These are phyloP conservation scores for Xylaria sp. DNA, from an alignment of 2,329 filamentous ascomycete genomes.

Conservation along the genomic window DNA sequence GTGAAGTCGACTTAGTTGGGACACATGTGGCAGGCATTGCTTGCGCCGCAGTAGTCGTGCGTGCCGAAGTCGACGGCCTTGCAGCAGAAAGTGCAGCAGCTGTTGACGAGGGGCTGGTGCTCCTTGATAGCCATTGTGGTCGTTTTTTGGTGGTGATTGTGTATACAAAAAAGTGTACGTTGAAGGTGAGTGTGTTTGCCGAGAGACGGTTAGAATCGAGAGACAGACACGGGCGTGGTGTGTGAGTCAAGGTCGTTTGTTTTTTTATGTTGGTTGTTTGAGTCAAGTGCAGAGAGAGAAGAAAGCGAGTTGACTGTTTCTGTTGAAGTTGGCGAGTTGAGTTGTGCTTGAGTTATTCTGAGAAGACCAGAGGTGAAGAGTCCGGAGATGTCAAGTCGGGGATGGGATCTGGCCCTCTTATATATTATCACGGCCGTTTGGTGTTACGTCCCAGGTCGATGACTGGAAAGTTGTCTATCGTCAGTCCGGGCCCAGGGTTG, in stretches of 20 bases:
- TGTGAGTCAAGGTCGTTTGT: constrained; percentile 28
- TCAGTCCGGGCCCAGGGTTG: constrained; percentile 10
- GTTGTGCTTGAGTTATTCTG: too few species aligned
- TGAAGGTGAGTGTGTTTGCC: constrained; percentile 1
- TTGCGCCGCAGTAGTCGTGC: constrained; percentile 44
- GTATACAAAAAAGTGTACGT: background rate
- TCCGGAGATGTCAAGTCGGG: background rate
- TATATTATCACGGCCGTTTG: constrained; percentile 8
- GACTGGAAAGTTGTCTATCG: constrained; percentile 18
- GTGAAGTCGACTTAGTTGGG: constrained; percentile 30
- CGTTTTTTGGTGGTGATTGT: constrained; percentile 5
- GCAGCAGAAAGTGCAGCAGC: constrained; percentile 50
- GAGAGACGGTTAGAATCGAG: constrained; percentile 12
- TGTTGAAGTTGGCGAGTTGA: too few species aligned
- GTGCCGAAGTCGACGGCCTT: constrained; percentile 45
- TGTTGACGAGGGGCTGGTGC: constrained; percentile 41
- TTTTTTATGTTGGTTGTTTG: constrained; percentile 41
- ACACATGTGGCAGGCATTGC: constrained; percentile 40
- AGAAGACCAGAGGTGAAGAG: background rate
- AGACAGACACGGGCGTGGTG: constrained; percentile 38
- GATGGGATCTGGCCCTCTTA: constrained; percentile 17
- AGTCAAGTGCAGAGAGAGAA: constrained; percentile 27
- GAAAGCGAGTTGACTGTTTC: constrained; percentile 33
- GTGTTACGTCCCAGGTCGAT: constrained; percentile 14
- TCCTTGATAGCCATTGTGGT: constrained; percentile 41